Evolutionary conservation across 192 early-diverging fungal species (phyloP).

Genomic region (Rhizoclosmatium sp.): DNA sequence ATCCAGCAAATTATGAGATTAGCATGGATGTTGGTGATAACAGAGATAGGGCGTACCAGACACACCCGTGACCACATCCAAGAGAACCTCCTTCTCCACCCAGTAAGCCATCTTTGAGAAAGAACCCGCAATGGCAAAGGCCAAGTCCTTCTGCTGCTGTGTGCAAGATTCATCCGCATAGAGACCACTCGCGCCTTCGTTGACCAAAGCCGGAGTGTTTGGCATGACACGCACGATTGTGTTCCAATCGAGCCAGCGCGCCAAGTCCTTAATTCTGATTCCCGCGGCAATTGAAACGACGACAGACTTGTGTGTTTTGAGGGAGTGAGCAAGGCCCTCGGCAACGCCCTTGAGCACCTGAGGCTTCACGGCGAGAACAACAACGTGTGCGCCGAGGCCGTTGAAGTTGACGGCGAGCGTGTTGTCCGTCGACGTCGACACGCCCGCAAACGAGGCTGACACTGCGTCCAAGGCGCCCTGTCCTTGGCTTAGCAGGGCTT

Average conservation of each 20-base stretch:
- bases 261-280: slow-evolving; percentile 76
- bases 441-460: neutral
- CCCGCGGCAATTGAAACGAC: slow-evolving; percentile 86
- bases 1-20: neutral
- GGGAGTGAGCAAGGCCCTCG: slow-evolving; percentile 48
- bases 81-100: slow-evolving; percentile 76
- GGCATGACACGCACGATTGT: slow-evolving; percentile 90
- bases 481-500: neutral
- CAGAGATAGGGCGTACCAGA: slow-evolving; percentile 51
- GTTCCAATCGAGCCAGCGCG: slow-evolving; percentile 69
- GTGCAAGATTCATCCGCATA: slow-evolving; percentile 69
- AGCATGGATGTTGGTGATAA: too few species aligned
- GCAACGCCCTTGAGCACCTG: slow-evolving; percentile 83
- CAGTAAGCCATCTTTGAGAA: slow-evolving; percentile 85
- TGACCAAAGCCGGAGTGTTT: slow-evolving; percentile 91
- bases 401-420: slow-evolving; percentile 70
- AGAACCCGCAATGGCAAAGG: slow-evolving; percentile 73
- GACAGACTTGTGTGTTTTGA: slow-evolving; percentile 67
- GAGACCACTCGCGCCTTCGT: slow-evolving; percentile 87
- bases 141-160: slow-evolving; percentile 65
- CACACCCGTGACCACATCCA: slow-evolving; percentile 90
- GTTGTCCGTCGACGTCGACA: slow-evolving; percentile 34
- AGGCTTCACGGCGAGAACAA: slow-evolving; percentile 91
- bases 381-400: slow-evolving; percentile 61
- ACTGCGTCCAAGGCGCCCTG: neutral